Percentiles rank a stretch among this genome's conserved stretches.
Evolutionary conservation across 2,329 filamentous ascomycete species (phyloP).

Genomic region (Venturia carpophila): DNA sequence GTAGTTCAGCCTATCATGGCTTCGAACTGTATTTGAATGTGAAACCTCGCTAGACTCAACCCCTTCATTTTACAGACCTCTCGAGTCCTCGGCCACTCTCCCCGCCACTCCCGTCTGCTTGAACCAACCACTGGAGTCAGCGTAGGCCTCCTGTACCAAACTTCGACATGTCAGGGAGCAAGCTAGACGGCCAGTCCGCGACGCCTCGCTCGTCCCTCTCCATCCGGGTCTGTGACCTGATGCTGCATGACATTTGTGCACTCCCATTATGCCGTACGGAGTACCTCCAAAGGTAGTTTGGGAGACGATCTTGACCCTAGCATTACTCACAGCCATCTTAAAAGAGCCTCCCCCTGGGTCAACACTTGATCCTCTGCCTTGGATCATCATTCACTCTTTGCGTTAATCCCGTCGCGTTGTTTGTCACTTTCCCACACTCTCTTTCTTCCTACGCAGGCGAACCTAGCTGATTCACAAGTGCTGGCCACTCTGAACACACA

Average conservation of each 20-base stretch:
- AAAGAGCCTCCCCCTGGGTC: neutral
- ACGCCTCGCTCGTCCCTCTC: neutral
- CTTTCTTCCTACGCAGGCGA: neutral
- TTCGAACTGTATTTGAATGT: neutral
- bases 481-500: neutral
- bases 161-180: neutral
- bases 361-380: neutral
- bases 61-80: neutral
- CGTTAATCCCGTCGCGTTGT: neutral
- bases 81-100: neutral
- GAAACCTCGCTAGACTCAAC: neutral
- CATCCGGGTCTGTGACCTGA: neutral
- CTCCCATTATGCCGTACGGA: too few relatives aligned
- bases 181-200: neutral
- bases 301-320: neutral
- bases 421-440: neutral
- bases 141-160: neutral
- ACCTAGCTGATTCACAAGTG: neutral
- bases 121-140: conserved; percentile 5
- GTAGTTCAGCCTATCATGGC: neutral
- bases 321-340: neutral
- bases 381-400: neutral
- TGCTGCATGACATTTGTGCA: too few relatives aligned
- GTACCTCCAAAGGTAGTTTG: neutral
- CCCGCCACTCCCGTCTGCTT: neutral